Base-by-base conservation (phyloP, 805 yeast species). In the Jamesozyma lodderae region DNA sequence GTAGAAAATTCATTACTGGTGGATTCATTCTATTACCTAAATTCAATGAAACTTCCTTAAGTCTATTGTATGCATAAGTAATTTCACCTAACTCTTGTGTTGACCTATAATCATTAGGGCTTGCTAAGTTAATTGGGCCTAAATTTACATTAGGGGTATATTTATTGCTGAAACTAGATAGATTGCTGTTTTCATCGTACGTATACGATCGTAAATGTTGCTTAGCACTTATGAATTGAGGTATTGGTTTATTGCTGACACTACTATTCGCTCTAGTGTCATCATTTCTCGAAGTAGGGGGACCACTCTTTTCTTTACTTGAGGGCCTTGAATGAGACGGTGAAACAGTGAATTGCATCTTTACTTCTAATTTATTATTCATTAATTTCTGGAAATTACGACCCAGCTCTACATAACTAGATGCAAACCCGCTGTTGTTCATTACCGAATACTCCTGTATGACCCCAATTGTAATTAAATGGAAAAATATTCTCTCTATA, bases 401-500 rank as follows among this genome's bases (percentile, higher is more conserved):
- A 0, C 95, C 95, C 1, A 69, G 48, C 44, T 68, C 68, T 5
- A 88, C 72, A 51, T 90, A 90, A 38, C 82, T 81, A 2, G 81
- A 66, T 0, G 95, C 84, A 64, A 81, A 88, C 0, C 95, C 94
- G n/a, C 77, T 73, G 17, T 72, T 76, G 47, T 77, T 83, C 70
- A 79, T 75, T 5, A 80, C 65, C 2, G 87, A 74, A 49, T 78
- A 81, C 55, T 88, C 96, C 40, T 69, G 69, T 21, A 92, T 57
- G 13, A 78, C 70, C 14, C 75, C 73, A 39, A 76, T 76, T 6
- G 83, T 72, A 18, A 85, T 70, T 43, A 92, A 61, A 47, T 79
- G 81, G 54, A 85, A 87, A 45, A 87, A 81, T 6, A 92, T 73
- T 45, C 97, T 67, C 58, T 88, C 96, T 20, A 84, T 69, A 25